Evolutionary conservation across 805 yeast species (phyloP).

Genomic region (Suhomyces xylopsoci): DNA sequence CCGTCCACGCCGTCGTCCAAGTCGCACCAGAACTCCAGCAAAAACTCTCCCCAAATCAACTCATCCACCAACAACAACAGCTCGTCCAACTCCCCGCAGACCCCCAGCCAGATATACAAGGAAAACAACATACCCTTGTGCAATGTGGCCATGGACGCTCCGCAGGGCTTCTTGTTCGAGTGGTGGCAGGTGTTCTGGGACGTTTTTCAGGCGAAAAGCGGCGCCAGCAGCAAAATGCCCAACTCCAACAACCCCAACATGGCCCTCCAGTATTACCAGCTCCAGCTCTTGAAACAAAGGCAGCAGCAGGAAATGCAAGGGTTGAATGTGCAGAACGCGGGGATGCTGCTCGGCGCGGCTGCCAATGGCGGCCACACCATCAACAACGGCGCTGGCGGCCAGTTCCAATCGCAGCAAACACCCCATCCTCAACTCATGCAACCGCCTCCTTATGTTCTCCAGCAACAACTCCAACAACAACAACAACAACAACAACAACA

Average conservation of each 20-base stretch:
- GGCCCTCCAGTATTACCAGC: conserved; percentile 71
- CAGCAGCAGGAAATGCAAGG: conserved; percentile 54
- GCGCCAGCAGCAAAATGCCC: neutral
- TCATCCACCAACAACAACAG: neutral
- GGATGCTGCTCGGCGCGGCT: conserved; percentile 9
- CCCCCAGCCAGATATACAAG: conserved; percentile 29
- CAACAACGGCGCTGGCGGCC: neutral
- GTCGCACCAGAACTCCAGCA: conserved; percentile 11
- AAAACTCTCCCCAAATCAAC: conserved; percentile 19
- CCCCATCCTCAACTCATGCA: conserved; percentile 7
- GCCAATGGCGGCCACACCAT: neutral
- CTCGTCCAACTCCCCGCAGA: conserved; percentile 20
- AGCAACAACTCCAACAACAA: conserved; percentile 11
- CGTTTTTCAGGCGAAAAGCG: conserved; percentile 74
- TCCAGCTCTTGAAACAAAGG: conserved; percentile 55
- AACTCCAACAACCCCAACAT: conserved; percentile 41
- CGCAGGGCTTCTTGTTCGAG: conserved; percentile 82
- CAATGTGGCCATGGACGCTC: conserved; percentile 68
- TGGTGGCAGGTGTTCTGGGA: conserved; percentile 99
- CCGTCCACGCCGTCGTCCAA: conserved; percentile 26
- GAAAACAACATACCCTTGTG: conserved; percentile 48
- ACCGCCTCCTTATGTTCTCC: conserved; percentile 9
- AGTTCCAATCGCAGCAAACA: conserved; percentile 11
- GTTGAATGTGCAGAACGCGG: conserved; percentile 25
- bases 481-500: conserved; percentile 8